Conservation (phyloP, 192 early-diverging fungal genomes). For the Coemansia sp. region DNA sequence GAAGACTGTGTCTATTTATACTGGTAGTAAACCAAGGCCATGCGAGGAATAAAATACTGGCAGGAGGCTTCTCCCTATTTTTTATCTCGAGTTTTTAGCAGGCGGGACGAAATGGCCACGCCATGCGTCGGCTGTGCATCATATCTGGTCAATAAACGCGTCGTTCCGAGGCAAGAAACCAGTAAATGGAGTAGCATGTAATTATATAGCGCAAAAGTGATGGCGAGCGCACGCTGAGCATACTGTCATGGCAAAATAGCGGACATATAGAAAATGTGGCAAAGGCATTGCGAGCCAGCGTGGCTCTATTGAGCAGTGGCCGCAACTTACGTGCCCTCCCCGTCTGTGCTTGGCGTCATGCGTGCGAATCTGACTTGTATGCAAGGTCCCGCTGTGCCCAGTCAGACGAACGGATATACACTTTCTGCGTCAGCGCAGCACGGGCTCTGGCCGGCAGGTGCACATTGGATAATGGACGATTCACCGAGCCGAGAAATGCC, state of each 20-base stretch:
- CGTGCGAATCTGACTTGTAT: background rate
- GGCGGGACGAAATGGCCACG: conserved; percentile 15
- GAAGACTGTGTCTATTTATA: conserved; percentile 8
- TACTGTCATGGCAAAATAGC: conserved; percentile 8
- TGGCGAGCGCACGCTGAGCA: background rate
- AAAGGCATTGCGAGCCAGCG: conserved; percentile 11
- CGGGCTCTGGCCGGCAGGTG: conserved; percentile 9
- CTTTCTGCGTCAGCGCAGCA: background rate
- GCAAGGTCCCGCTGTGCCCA: background rate
- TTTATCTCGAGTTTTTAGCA: background rate
- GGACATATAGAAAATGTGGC: conserved; percentile 20
- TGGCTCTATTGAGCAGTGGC: conserved; percentile 32
- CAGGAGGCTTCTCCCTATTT: background rate
- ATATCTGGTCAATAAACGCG: conserved; percentile 16
- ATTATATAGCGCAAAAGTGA: background rate
- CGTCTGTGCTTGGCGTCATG: conserved; percentile 1
- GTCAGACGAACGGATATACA: conserved; percentile 7
- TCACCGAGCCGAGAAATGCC: conserved; percentile 11
- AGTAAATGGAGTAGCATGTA: conserved; percentile 13
- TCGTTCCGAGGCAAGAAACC: conserved; percentile 3
- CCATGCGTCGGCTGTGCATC: conserved; percentile 17
- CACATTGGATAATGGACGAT: conserved; percentile 15
- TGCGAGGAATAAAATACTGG: background rate
- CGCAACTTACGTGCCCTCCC: conserved; percentile 1
- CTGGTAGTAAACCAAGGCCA: conserved; percentile 4